phyloP scores from a whole-genome alignment of 495 filamentous ascomycete genomes.

The Cercophora sp. region DNA sequence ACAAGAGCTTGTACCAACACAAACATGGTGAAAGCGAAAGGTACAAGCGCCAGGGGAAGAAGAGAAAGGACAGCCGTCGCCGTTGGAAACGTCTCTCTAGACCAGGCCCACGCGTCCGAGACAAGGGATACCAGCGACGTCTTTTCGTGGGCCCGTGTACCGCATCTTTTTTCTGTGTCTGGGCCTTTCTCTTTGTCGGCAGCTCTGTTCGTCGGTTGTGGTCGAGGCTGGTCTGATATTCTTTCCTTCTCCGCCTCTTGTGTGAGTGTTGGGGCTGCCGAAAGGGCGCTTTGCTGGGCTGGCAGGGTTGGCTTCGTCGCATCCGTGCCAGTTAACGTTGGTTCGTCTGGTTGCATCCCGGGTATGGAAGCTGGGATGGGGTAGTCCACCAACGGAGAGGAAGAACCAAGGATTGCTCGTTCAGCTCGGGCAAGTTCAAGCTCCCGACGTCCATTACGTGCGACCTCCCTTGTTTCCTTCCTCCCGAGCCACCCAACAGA shows the following conservation, averaged over 20 bases:
- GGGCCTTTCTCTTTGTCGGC: not conserved
- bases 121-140: constrained; percentile 47
- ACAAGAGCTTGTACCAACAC: constrained; percentile 63
- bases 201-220: not conserved
- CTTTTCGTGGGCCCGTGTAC: not conserved
- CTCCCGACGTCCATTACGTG: constrained; percentile 49
- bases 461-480: constrained; percentile 56
- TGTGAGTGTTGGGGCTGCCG: not conserved
- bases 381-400: no score
- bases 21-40: constrained; percentile 66
- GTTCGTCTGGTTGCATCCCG: no score
- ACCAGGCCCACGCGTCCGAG: constrained; percentile 46
- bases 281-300: not conserved
- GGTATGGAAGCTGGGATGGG: no score
- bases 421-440: constrained; percentile 43
- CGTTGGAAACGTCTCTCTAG: constrained; percentile 63
- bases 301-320: no score
- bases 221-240: not conserved
- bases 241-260: not conserved
- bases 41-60: constrained; percentile 58
- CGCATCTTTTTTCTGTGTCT: not conserved
- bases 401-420: constrained; percentile 12
- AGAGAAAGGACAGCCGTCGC: constrained; percentile 55
- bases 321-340: not conserved
- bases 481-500: constrained; percentile 54